Base-by-base conservation (phyloP, 306 rosid species). In the Abrus pulchellus region DNA sequence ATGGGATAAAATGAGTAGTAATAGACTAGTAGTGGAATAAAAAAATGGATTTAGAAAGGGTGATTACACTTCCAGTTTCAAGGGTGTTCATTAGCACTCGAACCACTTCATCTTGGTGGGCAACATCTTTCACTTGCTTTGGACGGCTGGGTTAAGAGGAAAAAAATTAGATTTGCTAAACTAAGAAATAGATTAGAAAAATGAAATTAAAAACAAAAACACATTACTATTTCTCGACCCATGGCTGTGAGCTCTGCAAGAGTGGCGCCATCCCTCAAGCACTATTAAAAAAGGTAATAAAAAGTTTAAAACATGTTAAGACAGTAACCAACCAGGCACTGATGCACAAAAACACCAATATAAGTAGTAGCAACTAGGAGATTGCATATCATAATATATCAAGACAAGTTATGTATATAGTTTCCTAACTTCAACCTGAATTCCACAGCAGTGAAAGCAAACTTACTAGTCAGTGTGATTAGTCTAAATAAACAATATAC, bases 31-130 rank as follows among this genome's bases (percentile, higher is more conserved):
- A 7, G 44, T 49, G 56, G 41, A 30, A 29, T 14, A 68, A 33
- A 7, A 20, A 3, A 6, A 66, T 38, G 11, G 68, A 27, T 48
- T 27, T 13, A 27, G 40, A 55, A 66, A 70, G 8, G n/a, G 68
- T n/a, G 13, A 56, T 69, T 89, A 94, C 97, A 62, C 89, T 90
- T 69, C 91, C 69, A 49, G 98, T 95, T 85, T 95, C 93, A 70
- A 95, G 93, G 8, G 97, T 93, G 88, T 93, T 93, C 53, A 94
- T 95, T 84, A 93, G 96, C 43, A 91, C 98, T 14, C 97, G 94
- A 77, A 95, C 94, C 36, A 93, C 97, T 89, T 95, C 99, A 2
- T 95, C 97, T 81, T 95, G 99, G 82, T 95, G 93, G 55, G 98
- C 95, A 9, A 95, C 94, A 57, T 95, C 99, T 83, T 91, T 93